Base-by-base conservation (phyloP, 805 yeast genomes). In the Candida awuae region DNA sequence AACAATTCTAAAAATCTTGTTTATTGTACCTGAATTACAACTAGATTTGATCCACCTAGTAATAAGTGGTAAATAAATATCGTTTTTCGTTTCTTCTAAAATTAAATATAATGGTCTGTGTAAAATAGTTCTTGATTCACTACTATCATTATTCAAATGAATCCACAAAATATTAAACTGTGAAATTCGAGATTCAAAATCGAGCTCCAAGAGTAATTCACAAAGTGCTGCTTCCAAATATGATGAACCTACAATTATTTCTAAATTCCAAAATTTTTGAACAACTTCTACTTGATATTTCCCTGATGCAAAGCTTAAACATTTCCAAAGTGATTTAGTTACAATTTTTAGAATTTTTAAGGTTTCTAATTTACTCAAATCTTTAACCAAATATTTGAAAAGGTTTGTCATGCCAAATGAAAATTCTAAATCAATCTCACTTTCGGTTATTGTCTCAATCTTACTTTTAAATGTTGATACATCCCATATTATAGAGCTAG, bases 141-240 rank as follows among this genome's bases (percentile, higher is more conserved):
- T 16, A 32, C 68, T 71, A 28, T 60, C 53, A n/a, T 66, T 57
- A 8, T 59, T 44, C 0, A 90, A 70, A 49, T 84, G 90, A 3
- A 68, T 67, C 97, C 97, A 90, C 5, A 88, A 54, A 8, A 75
- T 68, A 36, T 75, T 68, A 46, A 85, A 71, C 0, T 83, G 80
- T 14, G 64, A 56, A 1, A 80, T 57, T 43, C 77, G 65, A 14
- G 66, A 59, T 16, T 68, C 59, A 26, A 53, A 54, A 6, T 59
- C 52, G 1, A 65, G 55, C 4, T 67, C 53, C 12, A 78, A 51
- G 22, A 84, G 67, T 34, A 76, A 66, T 2, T 72, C 63, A 0
- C 84, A 64, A 3, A 88, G 46, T 0, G 85, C 82, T 1, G 94
- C 90, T 50, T 87, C 94, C 19, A 87, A 69, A 44, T 73, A 70